A percentile compares a stretch with the other conserved stretches of the same genome.
Conservation (phyloP, 176 grass and related monocot genomes). For the Themeda triandra region DNA sequence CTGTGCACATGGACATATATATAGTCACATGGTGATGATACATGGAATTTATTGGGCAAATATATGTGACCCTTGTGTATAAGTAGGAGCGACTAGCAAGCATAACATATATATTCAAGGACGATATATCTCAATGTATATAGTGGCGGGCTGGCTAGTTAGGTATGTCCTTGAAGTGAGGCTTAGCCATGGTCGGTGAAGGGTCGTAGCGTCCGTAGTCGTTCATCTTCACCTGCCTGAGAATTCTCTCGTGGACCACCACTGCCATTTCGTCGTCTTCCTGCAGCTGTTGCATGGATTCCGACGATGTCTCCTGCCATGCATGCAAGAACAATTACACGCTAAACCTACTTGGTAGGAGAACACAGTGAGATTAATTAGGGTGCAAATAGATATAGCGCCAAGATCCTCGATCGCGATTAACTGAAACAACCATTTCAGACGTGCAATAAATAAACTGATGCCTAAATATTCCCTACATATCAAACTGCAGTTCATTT, state of each 20-base stretch:
- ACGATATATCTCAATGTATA: background rate
- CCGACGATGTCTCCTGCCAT: background rate
- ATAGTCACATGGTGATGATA: background rate
- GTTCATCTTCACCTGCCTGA: conserved; percentile 54
- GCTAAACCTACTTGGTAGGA: background rate
- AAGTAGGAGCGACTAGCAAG: background rate
- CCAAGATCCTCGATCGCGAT: background rate
- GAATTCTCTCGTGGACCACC: conserved; percentile 43
- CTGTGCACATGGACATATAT: background rate
- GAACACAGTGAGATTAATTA: background rate
- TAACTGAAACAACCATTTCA: background rate
- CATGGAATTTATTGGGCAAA: conserved; percentile 30
- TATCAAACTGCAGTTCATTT: background rate
- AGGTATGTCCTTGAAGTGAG: conserved; percentile 80
- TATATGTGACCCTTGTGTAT: conserved; percentile 7
- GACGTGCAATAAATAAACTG: background rate
- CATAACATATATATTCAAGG: background rate
- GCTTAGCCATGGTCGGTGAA: conserved; percentile 61
- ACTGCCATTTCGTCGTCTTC: conserved; percentile 31
- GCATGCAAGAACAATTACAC: background rate
- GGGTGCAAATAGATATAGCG: background rate
- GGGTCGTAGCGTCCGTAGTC: conserved; percentile 62
- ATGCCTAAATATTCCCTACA: background rate
- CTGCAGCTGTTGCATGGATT: conserved; percentile 18
- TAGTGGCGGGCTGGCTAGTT: conserved; percentile 17